Base-by-base conservation (phyloP, 1,139 yeast genomes). In the Yamadazyma songkhlaensis region DNA sequence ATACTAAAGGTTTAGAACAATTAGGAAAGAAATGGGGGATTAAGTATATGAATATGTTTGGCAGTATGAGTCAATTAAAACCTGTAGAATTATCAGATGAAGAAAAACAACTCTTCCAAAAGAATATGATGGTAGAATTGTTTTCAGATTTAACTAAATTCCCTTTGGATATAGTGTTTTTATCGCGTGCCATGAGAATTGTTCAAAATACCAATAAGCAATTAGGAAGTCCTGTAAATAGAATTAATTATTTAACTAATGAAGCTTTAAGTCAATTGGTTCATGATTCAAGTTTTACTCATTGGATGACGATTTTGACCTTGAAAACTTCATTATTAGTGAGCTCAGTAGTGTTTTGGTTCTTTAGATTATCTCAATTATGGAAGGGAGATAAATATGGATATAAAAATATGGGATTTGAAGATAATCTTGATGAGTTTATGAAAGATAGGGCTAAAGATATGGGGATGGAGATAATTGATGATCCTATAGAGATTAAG, bases 141-240 rank as follows among this genome's bases (percentile, higher is more conserved):
- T 65, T 85, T 42, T 60, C 75, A 39, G 89, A 84, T 51, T 72
- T 81, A 11, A 74, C 75, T 36, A 76, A 74, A 54, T 79, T 85
- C 53, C 95, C 95, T 1, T 59, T 79, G 41, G 82, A 79, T 39
- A 57, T 85, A 36, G 67, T 82, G 24, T 83, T 85, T 49, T 59
- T 85, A 10, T 79, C 85, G 35, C 64, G 92, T 49, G 72, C 87
- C 9, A 81, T 82, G 83, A 64, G 90, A 41, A 83, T 84, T 66
- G 73, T 85, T 38, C 92, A 84, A 55, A 81, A 80, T 27, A 59
- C 82, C 48, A 85, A 85, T 54, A 78, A 77, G 46, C 64, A 63
- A 37, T 77, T 77, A 55, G 88, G 84, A 3, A 77, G 87, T 14
- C 92, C 92, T 0, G 84, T 84, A 12, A 85, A 85, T 53, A 65